Conservation (phyloP, 2,329 filamentous ascomycete species). For the Pseudogymnoascus destructans region DNA sequence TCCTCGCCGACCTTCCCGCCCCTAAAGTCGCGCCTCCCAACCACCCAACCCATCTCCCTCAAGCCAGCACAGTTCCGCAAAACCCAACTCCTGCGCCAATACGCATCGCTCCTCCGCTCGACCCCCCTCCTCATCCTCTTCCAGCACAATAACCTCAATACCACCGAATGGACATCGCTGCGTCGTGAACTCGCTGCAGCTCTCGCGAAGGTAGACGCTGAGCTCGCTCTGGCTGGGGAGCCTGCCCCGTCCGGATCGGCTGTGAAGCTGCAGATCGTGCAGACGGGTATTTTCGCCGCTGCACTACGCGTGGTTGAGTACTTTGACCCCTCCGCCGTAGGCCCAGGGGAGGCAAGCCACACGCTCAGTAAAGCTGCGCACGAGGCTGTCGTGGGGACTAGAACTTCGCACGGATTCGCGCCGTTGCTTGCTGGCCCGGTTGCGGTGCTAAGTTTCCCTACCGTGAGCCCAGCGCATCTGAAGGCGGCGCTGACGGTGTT, state of each 20-base stretch:
- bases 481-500: constrained; percentile 70
- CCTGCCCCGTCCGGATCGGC: constrained; percentile 35
- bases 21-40: constrained; percentile 31
- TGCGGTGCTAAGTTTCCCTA: constrained; percentile 66
- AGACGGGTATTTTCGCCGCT: constrained; percentile 78
- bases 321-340: constrained; percentile 41
- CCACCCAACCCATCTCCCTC: constrained; percentile 75
- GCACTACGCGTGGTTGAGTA: constrained; percentile 81
- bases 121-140: constrained; percentile 58
- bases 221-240: constrained; percentile 31
- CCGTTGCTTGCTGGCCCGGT: constrained; percentile 72
- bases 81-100: constrained; percentile 68
- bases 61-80: constrained; percentile 79
- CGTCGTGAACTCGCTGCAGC: constrained; percentile 49
- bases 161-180: constrained; percentile 53
- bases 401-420: constrained; percentile 48
- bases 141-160: constrained; percentile 62
- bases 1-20: constrained; percentile 23
- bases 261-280: constrained; percentile 69
- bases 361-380: constrained; percentile 37
- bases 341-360: constrained; percentile 33
- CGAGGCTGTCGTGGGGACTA: constrained; percentile 29
- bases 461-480: constrained; percentile 71
- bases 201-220: constrained; percentile 48
- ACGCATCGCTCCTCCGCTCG: constrained; percentile 59